Evolutionary conservation across 2,329 filamentous ascomycete species (phyloP).

Genomic region (Hypoxylon rubiginosum): DNA sequence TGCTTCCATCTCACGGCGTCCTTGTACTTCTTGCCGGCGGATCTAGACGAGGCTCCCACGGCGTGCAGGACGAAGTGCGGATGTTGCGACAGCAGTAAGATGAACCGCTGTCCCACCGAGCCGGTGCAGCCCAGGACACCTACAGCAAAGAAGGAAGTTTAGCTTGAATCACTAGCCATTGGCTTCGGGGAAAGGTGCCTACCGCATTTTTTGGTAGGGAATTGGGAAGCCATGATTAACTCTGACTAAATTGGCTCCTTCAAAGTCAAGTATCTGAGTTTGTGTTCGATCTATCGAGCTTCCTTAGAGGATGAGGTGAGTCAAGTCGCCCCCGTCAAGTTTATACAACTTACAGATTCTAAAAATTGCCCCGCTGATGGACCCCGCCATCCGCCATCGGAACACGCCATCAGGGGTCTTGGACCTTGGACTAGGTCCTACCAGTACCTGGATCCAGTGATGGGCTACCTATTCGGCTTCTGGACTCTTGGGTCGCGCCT

Average conservation of each 20-base stretch:
- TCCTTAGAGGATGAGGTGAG: conserved; percentile 21
- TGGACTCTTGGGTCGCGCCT: conserved; percentile 1
- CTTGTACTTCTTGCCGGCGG: conserved; percentile 92
- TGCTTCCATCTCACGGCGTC: conserved; percentile 98
- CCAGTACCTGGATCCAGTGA: not conserved
- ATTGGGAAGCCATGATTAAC: conserved; percentile 54
- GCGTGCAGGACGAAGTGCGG: conserved; percentile 89
- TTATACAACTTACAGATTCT: conserved; percentile 12
- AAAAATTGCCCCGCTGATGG: conserved; percentile 41
- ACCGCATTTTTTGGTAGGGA: conserved; percentile 72
- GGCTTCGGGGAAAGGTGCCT: conserved; percentile 47
- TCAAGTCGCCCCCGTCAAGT: conserved; percentile 16
- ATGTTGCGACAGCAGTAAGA: conserved; percentile 89
- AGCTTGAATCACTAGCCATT: conserved; percentile 11
- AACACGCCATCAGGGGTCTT: conserved; percentile 29
- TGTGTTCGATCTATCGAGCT: conserved; percentile 13
- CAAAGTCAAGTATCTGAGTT: not conserved
- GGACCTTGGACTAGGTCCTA: conserved; percentile 1
- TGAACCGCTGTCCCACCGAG: conserved; percentile 95
- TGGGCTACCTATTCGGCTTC: conserved; percentile 22
- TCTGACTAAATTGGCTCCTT: conserved; percentile 14
- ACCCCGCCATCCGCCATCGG: conserved; percentile 52
- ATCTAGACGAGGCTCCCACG: conserved; percentile 89
- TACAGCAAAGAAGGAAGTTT: conserved; percentile 28
- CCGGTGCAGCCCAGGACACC: conserved; percentile 91